phyloP scores from a whole-genome alignment of 768 basidiomycete species.

The Amanita jacksonii region DNA sequence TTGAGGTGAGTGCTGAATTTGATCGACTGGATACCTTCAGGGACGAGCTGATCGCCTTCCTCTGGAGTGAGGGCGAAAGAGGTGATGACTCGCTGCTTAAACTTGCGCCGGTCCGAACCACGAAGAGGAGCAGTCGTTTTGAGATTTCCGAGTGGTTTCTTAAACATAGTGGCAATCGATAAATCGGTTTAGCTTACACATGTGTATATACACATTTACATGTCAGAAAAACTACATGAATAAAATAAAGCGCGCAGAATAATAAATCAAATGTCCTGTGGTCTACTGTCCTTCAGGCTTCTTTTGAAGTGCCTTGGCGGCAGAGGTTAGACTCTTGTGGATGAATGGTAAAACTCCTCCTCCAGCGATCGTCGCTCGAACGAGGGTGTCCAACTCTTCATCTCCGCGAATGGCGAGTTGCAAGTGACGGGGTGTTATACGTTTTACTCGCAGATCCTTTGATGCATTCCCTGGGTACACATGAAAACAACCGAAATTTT shows the following conservation, averaged over 20 bases:
- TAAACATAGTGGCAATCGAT: conserved; percentile 49
- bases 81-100: conserved; percentile 48
- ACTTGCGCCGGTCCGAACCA: conserved; percentile 63
- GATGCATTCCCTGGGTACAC: conserved; percentile 75
- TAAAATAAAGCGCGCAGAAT: too few species aligned
- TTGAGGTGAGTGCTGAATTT: conserved; percentile 60
- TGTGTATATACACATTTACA: not conserved
- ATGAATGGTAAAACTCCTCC: conserved; percentile 86
- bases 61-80: conserved; percentile 41
- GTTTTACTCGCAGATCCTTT: conserved; percentile 94
- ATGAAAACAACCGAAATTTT: not conserved
- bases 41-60: conserved; percentile 60
- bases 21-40: conserved; percentile 58
- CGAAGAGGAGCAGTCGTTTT: conserved; percentile 74
- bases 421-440: conserved; percentile 92
- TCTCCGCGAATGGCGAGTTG: conserved; percentile 96
- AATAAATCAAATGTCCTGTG: not conserved
- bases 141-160: conserved; percentile 57
- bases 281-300: conserved; percentile 23
- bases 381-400: conserved; percentile 93
- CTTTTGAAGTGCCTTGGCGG: conserved; percentile 37
- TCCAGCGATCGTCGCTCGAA: conserved; percentile 88
- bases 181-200: not conserved
- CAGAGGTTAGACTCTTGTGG: conserved; percentile 68
- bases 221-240: too few species aligned